Evolutionary conservation across 176 grass and related monocot species (phyloP).

Genomic region (Neostapfia colusana): DNA sequence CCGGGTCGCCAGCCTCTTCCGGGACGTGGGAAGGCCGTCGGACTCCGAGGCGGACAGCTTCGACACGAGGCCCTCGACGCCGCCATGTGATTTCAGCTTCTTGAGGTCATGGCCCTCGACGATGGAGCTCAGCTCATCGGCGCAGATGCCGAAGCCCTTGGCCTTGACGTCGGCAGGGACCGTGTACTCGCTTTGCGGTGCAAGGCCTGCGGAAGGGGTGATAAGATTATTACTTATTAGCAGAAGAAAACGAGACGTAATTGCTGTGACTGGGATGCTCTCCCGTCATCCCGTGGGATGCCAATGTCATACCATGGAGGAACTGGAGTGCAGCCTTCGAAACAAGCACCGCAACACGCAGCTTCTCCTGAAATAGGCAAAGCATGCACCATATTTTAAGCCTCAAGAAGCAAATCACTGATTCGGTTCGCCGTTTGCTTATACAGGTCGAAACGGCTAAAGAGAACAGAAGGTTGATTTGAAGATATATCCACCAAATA

Average conservation of each 20-base stretch:
- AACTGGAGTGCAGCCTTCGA: slow-evolving; percentile 97
- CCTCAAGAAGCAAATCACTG: slow-evolving; percentile 6
- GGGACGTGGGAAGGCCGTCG: slow-evolving; percentile 49
- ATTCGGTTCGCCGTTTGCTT: slow-evolving; percentile 7
- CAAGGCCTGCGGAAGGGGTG: slow-evolving; percentile 48
- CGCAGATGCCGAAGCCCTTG: slow-evolving; percentile 74
- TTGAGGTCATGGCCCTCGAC: slow-evolving; percentile 91
- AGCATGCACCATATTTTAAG: not conserved
- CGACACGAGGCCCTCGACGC: slow-evolving; percentile 46
- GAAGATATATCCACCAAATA: not conserved
- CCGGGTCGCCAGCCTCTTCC: slow-evolving; percentile 36
- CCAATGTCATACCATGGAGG: slow-evolving; percentile 55
- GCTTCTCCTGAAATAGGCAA: slow-evolving; percentile 71
- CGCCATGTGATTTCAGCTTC: slow-evolving; percentile 66
- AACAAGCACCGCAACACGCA: slow-evolving; percentile 88
- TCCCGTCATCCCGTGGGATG: too few species aligned
- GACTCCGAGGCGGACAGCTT: slow-evolving; percentile 73
- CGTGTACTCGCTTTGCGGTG: slow-evolving; percentile 60
- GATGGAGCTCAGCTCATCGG: slow-evolving; percentile 75
- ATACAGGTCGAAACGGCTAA: slow-evolving; percentile 10
- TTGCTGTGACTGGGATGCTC: not conserved
- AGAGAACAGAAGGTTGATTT: not conserved
- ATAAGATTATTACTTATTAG: not conserved
- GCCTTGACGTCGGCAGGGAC: slow-evolving; percentile 66
- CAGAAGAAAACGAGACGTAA: slow-evolving; percentile 8